Conservation (phyloP, 2,329 filamentous ascomycete genomes). For the Metarhizium sp. region DNA sequence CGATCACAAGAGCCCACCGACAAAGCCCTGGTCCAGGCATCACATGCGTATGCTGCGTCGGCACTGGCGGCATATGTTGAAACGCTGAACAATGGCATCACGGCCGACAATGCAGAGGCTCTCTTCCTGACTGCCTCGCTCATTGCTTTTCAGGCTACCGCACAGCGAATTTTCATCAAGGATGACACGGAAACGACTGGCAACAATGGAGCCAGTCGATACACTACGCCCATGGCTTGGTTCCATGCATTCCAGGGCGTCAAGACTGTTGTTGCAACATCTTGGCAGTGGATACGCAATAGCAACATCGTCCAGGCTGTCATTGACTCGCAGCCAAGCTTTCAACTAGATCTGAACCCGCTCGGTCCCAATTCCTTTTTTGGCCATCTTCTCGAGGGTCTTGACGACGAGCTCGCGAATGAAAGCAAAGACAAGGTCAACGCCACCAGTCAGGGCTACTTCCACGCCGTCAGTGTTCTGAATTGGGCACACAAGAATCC, state of each 20-base stretch:
- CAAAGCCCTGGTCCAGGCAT: conserved; percentile 49
- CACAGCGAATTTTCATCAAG: conserved; percentile 52
- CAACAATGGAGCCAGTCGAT: conserved; percentile 31
- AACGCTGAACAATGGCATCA: conserved; percentile 46
- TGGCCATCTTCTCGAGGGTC: conserved; percentile 45
- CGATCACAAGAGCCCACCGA: conserved; percentile 48
- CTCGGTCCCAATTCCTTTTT: conserved; percentile 46
- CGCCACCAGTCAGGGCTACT: conserved; percentile 42
- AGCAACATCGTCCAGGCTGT: conserved; percentile 50
- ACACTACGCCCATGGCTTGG: conserved; percentile 53
- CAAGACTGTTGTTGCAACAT: conserved; percentile 54
- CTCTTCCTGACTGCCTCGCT: conserved; percentile 54
- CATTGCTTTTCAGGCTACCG: conserved; percentile 57
- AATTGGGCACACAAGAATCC: conserved; percentile 58
- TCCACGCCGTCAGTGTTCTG: conserved; percentile 54
- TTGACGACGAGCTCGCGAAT: conserved; percentile 44
- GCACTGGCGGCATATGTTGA: conserved; percentile 51
- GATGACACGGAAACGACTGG: conserved; percentile 35
- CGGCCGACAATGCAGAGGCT: conserved; percentile 49
- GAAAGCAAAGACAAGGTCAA: conserved; percentile 21
- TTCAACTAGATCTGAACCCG: conserved; percentile 49
- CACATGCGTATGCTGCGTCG: conserved; percentile 56
- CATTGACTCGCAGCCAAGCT: conserved; percentile 53
- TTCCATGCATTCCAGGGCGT: conserved; percentile 60
- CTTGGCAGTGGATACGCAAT: conserved; percentile 53